These are phyloP conservation scores for Artemisia tridentata DNA, from an alignment of 129 eudicot genomes.

Conservation along the genomic window DNA sequence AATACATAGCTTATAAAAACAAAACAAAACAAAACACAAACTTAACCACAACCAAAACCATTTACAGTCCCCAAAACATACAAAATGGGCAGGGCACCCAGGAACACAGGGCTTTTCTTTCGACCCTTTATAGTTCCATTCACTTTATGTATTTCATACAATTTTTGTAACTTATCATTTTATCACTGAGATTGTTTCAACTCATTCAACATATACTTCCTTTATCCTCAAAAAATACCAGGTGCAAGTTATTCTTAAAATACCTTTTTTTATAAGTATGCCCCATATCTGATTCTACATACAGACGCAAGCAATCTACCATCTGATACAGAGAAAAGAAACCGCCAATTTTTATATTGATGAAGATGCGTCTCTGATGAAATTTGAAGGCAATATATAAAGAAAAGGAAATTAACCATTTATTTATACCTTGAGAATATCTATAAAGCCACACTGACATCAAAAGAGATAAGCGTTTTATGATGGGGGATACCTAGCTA, in stretches of 20 bases:
- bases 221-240: conserved; percentile 41
- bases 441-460: conserved; percentile 39
- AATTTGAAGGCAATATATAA: neutral
- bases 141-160: conserved; percentile 34
- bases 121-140: conserved; percentile 25
- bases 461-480: conserved; percentile 30
- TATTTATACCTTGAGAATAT: conserved; percentile 28
- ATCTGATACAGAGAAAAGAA: conserved; percentile 28
- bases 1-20: conserved; percentile 7
- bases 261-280: conserved; percentile 35
- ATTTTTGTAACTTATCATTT: conserved; percentile 22
- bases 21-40: conserved; percentile 4
- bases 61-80: conserved; percentile 40
- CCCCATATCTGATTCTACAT: conserved; percentile 33
- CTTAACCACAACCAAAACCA: conserved; percentile 31
- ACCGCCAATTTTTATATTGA: neutral
- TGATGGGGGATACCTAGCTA: conserved; percentile 38
- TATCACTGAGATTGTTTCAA: conserved; percentile 33
- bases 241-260: conserved; percentile 37
- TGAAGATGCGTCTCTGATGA: neutral
- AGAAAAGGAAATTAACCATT: neutral
- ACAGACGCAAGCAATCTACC: conserved; percentile 30
- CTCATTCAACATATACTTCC: conserved; percentile 37
- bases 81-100: conserved; percentile 38
- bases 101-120: conserved; percentile 28